Conservation (phyloP, 441 rosid species). For the Aleurites moluccanus region DNA sequence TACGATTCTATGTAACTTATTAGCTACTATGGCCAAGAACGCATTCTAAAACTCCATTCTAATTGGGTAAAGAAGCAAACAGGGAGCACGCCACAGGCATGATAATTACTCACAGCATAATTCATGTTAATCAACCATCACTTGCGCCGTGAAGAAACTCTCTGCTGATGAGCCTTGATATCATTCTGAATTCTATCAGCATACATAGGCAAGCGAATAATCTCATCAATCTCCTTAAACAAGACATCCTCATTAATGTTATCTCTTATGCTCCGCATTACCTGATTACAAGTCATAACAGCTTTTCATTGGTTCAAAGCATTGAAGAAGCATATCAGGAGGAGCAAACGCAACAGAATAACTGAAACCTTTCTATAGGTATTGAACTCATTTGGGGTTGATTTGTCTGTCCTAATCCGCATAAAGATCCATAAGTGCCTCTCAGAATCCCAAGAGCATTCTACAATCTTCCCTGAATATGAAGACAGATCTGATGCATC, state of each 20-base stretch:
- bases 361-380: constrained; percentile 67
- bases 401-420: constrained; percentile 76
- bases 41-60: not conserved
- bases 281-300: constrained; percentile 39
- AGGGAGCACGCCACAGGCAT: not conserved
- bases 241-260: constrained; percentile 81
- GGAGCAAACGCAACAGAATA: not conserved
- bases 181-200: constrained; percentile 43
- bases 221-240: constrained; percentile 69
- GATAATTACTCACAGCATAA: not conserved
- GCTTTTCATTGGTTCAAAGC: not conserved
- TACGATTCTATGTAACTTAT: not conserved
- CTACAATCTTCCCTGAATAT: constrained; percentile 74
- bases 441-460: constrained; percentile 73
- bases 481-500: constrained; percentile 60
- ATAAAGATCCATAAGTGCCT: constrained; percentile 62
- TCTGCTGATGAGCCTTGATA: constrained; percentile 16
- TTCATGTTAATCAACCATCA: not conserved
- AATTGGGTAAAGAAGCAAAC: not conserved
- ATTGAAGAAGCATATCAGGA: not conserved
- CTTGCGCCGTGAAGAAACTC: constrained; percentile 11
- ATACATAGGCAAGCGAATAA: constrained; percentile 83
- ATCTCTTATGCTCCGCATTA: constrained; percentile 86
- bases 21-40: not conserved
- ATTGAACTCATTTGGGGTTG: constrained; percentile 80